Conservation (phyloP, 345 rosid species). For the Diplotaxis tenuifolia region DNA sequence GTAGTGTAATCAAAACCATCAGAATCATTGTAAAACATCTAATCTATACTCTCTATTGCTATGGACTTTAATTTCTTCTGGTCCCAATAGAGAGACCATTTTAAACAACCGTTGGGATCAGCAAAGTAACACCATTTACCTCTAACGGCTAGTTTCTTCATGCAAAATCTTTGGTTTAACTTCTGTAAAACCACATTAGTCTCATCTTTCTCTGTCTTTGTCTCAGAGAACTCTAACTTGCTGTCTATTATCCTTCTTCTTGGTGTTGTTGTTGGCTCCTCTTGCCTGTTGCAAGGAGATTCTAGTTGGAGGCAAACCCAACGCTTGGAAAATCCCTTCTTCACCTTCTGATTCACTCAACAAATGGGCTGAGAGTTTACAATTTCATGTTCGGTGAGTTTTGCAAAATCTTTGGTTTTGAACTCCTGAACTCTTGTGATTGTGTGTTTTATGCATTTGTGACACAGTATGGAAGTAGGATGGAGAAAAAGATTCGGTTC, state of each 20-base stretch:
- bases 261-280: slow-evolving; percentile 3
- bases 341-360: slow-evolving; percentile 68
- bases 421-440: not conserved
- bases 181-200: not conserved
- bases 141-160: slow-evolving; percentile 53
- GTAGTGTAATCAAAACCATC: too few relatives aligned
- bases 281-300: slow-evolving; percentile 43
- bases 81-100: not conserved
- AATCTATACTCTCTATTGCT: not conserved
- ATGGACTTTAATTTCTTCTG: not conserved
- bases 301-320: slow-evolving; percentile 52
- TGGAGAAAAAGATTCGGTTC: slow-evolving; percentile 50
- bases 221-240: not conserved
- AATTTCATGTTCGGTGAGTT: slow-evolving; percentile 54
- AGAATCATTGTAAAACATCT: not conserved
- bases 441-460: not conserved
- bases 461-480: slow-evolving; percentile 67
- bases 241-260: not conserved
- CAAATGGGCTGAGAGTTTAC: slow-evolving; percentile 65
- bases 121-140: slow-evolving; percentile 3
- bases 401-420: not conserved
- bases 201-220: not conserved
- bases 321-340: slow-evolving; percentile 58
- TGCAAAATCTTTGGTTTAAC: too few relatives aligned
- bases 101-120: slow-evolving; percentile 22